Evolutionary conservation across 345 rosid species (phyloP).

Genomic region (Salix arbutifolia): DNA sequence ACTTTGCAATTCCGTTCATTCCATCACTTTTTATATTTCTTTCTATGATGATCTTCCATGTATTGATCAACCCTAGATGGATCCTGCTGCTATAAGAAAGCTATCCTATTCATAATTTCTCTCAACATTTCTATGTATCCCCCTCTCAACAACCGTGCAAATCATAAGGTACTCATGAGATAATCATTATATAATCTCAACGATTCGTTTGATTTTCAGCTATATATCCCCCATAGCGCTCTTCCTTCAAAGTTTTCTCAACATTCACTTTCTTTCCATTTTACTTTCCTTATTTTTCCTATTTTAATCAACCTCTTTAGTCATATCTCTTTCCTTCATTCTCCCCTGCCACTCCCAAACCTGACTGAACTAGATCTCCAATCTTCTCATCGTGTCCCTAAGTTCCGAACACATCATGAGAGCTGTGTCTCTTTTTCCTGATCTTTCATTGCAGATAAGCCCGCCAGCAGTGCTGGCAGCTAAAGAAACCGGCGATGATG

Average conservation of each 20-base stretch:
- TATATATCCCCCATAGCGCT: constrained; percentile 10
- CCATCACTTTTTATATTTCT: neutral
- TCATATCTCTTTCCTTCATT: constrained; percentile 9
- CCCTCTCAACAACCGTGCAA: constrained; percentile 46
- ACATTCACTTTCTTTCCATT: constrained; percentile 3
- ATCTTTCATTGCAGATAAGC: constrained; percentile 89
- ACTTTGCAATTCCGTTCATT: constrained; percentile 28
- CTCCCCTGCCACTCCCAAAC: neutral
- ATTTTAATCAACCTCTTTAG: constrained; percentile 8
- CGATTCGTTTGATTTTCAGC: constrained; percentile 22
- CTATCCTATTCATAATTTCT: constrained; percentile 19
- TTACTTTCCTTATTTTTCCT: constrained; percentile 23
- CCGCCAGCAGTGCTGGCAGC: constrained; percentile 44
- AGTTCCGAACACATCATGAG: constrained; percentile 32
- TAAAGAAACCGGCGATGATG: constrained; percentile 18
- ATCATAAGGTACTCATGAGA: constrained; percentile 93
- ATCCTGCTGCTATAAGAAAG: constrained; percentile 36
- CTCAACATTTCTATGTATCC: constrained; percentile 16
- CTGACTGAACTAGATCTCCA: constrained; percentile 18
- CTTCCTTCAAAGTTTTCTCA: constrained; percentile 7
- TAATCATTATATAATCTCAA: constrained; percentile 45
- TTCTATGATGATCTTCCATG: constrained; percentile 20
- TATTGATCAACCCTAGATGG: constrained; percentile 27
- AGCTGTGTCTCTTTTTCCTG: constrained; percentile 42
- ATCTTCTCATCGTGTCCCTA: constrained; percentile 30